A percentile compares a stretch with the other conserved stretches of the same genome.
Evolutionary conservation across 2,329 filamentous ascomycete species (phyloP).

Genomic region (Helotiales sp.): DNA sequence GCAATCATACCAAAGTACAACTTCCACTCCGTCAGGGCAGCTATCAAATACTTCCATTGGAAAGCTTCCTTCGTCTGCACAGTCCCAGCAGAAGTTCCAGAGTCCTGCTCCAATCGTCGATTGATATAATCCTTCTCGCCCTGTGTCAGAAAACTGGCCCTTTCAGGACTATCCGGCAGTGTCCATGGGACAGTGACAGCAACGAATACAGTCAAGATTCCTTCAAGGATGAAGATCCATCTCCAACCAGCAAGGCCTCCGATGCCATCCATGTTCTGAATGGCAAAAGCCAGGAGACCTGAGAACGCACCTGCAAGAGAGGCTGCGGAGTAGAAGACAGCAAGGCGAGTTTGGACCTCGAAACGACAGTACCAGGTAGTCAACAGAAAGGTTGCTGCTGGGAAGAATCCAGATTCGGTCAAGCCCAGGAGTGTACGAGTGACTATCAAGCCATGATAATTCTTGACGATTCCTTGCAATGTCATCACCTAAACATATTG

Average conservation of each 20-base stretch:
- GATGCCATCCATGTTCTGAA: slow-evolving; percentile 47
- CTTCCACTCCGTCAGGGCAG: background rate
- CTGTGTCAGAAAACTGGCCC: background rate
- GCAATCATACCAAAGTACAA: background rate
- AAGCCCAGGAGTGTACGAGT: slow-evolving; percentile 27
- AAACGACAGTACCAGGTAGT: slow-evolving; percentile 42
- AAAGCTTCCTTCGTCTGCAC: background rate
- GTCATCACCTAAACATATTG: slow-evolving; percentile 65
- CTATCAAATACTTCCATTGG: background rate
- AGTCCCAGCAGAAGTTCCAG: background rate
- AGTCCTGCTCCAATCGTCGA: background rate
- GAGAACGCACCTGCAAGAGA: slow-evolving; percentile 45
- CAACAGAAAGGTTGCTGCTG: slow-evolving; percentile 45
- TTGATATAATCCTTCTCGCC: background rate
- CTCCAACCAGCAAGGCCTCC: slow-evolving; percentile 46
- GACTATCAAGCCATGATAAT: slow-evolving; percentile 59
- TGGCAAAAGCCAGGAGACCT: slow-evolving; percentile 45
- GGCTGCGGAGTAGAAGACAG: slow-evolving; percentile 39
- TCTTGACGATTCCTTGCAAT: slow-evolving; percentile 66
- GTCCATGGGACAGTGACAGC: background rate
- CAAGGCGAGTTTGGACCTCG: background rate
- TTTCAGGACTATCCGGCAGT: background rate
- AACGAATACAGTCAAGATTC: background rate
- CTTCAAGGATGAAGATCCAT: slow-evolving; percentile 36
- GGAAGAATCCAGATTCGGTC: slow-evolving; percentile 30